phyloP scores from a whole-genome alignment of 2,329 filamentous ascomycete genomes.

The Trichophyton benhamiae region DNA sequence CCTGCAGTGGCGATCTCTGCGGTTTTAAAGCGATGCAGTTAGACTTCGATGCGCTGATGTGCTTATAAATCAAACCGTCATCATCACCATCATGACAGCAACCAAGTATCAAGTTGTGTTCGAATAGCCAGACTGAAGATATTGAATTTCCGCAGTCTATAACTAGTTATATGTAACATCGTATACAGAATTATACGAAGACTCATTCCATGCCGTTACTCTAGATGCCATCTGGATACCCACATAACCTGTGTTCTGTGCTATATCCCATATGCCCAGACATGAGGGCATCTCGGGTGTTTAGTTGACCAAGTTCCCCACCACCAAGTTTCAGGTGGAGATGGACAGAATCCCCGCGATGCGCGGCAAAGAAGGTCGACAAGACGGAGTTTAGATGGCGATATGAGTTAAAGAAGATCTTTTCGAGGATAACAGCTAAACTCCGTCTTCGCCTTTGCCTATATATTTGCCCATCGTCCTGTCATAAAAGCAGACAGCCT shows the following conservation, averaged over 20 bases:
- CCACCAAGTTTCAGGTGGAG: background rate
- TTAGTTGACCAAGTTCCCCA: too few relatives aligned
- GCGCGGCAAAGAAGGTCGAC: background rate
- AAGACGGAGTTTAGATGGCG: background rate
- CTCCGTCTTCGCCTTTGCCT: background rate
- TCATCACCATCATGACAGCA: too few relatives aligned
- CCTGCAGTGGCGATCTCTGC: background rate
- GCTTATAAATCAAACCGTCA: constrained; percentile 1
- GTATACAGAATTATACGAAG: too few relatives aligned
- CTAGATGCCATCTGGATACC: background rate
- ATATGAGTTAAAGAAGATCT: background rate
- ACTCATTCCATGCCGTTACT: background rate
- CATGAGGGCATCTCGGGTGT: too few relatives aligned
- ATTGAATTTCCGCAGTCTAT: too few relatives aligned
- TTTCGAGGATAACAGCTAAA: background rate
- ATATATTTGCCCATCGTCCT: background rate
- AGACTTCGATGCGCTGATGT: background rate
- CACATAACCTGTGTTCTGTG: background rate
- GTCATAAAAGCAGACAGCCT: background rate
- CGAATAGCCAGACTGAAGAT: too few relatives aligned
- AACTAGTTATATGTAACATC: too few relatives aligned
- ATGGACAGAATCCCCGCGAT: background rate
- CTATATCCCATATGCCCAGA: background rate
- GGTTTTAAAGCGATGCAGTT: background rate
- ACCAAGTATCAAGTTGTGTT: too few relatives aligned